Evolutionary conservation across 2,329 filamentous ascomycete genomes (phyloP), one percentile per base, ranked within the genome.

Genomic region (Myriosclerotinia duriaeana): DNA sequence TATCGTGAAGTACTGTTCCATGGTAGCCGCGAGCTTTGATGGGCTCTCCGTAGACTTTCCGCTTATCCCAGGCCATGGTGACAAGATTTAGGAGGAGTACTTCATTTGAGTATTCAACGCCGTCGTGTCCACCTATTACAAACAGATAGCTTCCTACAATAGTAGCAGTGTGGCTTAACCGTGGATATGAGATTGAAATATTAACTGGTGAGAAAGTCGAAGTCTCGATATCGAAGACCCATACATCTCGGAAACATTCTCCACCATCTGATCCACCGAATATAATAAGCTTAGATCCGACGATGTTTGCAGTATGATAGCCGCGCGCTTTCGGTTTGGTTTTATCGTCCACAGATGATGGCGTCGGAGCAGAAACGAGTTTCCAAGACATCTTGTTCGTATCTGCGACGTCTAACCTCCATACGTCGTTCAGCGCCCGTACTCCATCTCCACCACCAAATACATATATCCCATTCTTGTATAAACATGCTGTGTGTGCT

Each of bases 221-320:
- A 50, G 80, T 82, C 61, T 90, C 87, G 7, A 89, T 84, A 74
- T 90, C 87, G 78, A 89, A 90, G 40, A 90, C 84, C 88, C 88
- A 90, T 52, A 90, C 87, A 73, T 90, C 88, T 74, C 87, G 84
- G 78, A 90, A 90, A 77, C 88, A 90, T 77, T 90, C 87, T 62
- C 86, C 86, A 70, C 88, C 88, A 75, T 90, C 88, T 3, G 86
- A 89, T 44, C 88, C 88, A 50, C 88, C 88, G 75, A 85, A 90
- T 72, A 90, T 87, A 76, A 90, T 89, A 69, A 90, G 83, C 78
- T 90, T 90, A 77, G 83, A 84, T 70, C 87, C 87, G 53, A 90
- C 87, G 83, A 90, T 89, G 75, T 90, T 90, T 70, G 88, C 87
- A 5, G 88, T 90, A 76, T 90, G 88, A 74, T 90, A 90, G 62